Evolutionary conservation across 148 eudicot species (phyloP).

Genomic region (Selenicereus undatus): DNA sequence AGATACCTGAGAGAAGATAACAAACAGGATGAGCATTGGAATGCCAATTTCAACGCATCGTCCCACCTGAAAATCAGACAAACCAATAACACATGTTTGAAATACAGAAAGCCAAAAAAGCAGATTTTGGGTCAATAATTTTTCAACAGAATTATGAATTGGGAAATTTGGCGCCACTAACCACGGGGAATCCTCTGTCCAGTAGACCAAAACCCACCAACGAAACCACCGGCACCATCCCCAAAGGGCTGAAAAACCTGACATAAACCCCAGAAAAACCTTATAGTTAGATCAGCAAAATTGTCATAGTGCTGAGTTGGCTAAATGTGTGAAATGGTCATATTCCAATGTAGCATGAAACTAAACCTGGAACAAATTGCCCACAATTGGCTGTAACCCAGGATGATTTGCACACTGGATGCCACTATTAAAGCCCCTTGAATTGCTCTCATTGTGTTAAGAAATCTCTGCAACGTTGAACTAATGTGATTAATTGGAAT

Average conservation of each 20-base stretch:
- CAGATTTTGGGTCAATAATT: neutral
- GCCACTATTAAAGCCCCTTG: slow-evolving; percentile 97
- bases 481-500: neutral
- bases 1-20: slow-evolving; percentile 86
- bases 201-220: slow-evolving; percentile 91
- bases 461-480: slow-evolving; percentile 53
- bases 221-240: slow-evolving; percentile 92
- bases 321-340: neutral
- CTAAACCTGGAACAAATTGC: slow-evolving; percentile 90
- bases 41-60: slow-evolving; percentile 88
- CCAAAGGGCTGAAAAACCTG: slow-evolving; percentile 96
- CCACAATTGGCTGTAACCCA: slow-evolving; percentile 98
- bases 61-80: slow-evolving; percentile 53
- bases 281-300: neutral
- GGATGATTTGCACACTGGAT: slow-evolving; percentile 91
- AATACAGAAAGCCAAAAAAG: neutral
- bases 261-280: slow-evolving; percentile 11
- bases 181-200: slow-evolving; percentile 96
- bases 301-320: neutral
- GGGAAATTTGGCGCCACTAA: slow-evolving; percentile 25
- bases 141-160: neutral
- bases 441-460: slow-evolving; percentile 79
- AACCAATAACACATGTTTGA: neutral
- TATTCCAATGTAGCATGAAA: neutral
- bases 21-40: slow-evolving; percentile 85